A percentile compares a stretch with the other conserved stretches of the same genome.
Conservation (phyloP, 2,329 filamentous ascomycete species). For the Fusarium cyanostomum region DNA sequence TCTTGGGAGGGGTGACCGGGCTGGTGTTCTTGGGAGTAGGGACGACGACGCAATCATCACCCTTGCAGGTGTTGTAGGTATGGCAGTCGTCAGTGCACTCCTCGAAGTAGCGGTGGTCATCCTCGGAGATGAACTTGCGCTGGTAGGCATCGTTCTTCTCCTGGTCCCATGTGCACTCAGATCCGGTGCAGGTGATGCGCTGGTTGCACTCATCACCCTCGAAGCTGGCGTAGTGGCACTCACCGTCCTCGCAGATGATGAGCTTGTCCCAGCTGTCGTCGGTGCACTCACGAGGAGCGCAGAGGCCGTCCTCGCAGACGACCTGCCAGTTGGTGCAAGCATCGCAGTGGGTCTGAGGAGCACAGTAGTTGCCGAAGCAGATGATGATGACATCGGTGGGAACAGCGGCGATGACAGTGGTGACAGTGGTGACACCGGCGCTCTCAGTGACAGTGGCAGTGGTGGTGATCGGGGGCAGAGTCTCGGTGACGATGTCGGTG, state of each 20-base stretch:
- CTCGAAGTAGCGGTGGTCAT: conserved; percentile 45
- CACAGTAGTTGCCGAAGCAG: conserved; percentile 46
- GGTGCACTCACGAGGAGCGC: conserved; percentile 42
- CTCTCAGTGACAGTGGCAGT: conserved; percentile 42
- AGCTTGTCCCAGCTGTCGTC: conserved; percentile 44
- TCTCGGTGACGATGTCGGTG: conserved; percentile 38
- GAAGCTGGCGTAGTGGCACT: conserved; percentile 46
- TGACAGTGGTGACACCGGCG: conserved; percentile 33
- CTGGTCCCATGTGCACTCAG: conserved; percentile 43
- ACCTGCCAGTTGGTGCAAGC: conserved; percentile 41
- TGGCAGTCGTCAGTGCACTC: conserved; percentile 46
- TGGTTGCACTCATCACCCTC: conserved; percentile 43
- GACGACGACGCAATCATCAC: conserved; percentile 39
- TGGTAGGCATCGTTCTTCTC: conserved; percentile 42
- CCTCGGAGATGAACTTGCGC: conserved; percentile 48
- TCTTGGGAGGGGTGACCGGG: conserved; percentile 14
- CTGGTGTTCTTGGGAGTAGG: conserved; percentile 14
- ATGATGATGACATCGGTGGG: conserved; percentile 39
- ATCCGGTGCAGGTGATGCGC: conserved; percentile 49
- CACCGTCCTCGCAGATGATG: conserved; percentile 46
- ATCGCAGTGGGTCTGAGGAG: conserved; percentile 43
- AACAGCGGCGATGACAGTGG: conserved; percentile 31
- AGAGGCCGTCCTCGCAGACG: conserved; percentile 49
- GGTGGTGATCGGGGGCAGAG: conserved; percentile 40
- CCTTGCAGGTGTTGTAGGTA: conserved; percentile 39